These are phyloP conservation scores for Fusarium palustre DNA, from an alignment of 2,329 filamentous ascomycete genomes.

Conservation along the genomic window DNA sequence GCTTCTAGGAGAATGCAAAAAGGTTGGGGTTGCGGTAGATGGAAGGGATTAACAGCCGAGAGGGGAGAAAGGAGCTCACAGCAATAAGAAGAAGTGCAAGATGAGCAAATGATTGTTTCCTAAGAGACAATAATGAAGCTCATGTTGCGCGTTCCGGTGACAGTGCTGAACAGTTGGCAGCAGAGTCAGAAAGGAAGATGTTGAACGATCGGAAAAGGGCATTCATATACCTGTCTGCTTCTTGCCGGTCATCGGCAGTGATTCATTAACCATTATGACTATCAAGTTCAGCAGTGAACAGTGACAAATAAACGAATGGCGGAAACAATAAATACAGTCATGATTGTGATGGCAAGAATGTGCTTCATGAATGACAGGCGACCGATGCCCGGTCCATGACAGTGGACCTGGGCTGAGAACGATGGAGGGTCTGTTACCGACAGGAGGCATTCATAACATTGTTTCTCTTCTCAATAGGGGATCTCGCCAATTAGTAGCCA, in stretches of 20 bases:
- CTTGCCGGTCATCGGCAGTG: slow-evolving; percentile 9
- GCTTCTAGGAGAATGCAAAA: not conserved
- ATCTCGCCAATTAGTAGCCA: not conserved
- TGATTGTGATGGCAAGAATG: not conserved
- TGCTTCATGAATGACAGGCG: not conserved
- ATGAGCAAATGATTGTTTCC: not conserved
- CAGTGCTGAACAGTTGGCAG: slow-evolving; percentile 10
- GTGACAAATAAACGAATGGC: not conserved
- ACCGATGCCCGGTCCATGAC: not conserved
- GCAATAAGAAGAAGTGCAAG: not conserved
- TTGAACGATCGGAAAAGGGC: not conserved
- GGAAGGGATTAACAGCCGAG: not conserved
- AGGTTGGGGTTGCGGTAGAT: not conserved
- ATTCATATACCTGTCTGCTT: not conserved
- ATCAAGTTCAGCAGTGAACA: not conserved
- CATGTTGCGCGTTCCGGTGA: not conserved
- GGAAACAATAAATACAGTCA: not conserved
- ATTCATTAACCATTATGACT: not conserved
- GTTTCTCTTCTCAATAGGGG: not conserved
- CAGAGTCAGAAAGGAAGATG: slow-evolving; percentile 2
- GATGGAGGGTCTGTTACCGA: not conserved
- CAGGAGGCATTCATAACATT: not conserved
- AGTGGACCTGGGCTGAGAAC: not conserved
- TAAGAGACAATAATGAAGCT: not conserved
- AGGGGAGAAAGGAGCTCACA: not conserved